Conservation (phyloP, 208 protist species). For the Leishmania guyanensis region DNA sequence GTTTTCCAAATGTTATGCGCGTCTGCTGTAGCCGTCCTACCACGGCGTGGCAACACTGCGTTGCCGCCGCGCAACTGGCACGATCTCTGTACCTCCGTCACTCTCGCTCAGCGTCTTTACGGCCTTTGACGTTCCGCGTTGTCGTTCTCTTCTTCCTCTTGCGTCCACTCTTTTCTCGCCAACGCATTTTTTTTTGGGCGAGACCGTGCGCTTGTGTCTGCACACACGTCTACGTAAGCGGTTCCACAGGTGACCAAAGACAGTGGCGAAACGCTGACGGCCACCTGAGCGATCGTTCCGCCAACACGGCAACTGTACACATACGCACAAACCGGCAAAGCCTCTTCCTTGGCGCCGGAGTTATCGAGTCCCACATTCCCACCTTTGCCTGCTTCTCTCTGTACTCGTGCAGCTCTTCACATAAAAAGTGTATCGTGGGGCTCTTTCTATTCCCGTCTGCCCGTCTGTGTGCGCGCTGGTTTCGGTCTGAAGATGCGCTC, state of each 20-base stretch:
- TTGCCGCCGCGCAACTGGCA: neutral
- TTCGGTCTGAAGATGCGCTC: constrained; percentile 11
- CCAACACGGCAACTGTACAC: neutral
- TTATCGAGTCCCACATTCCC: neutral
- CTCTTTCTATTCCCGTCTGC: neutral
- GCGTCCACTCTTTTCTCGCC: neutral
- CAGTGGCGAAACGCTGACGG: neutral
- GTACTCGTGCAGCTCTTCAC: neutral
- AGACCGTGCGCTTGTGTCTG: neutral
- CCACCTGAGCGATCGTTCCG: neutral
- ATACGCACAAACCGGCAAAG: neutral
- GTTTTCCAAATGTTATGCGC: neutral
- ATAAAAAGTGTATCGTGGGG: no score
- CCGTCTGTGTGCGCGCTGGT: neutral
- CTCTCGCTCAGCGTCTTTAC: neutral
- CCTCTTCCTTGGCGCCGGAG: neutral
- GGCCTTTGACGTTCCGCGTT: neutral
- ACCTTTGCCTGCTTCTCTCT: neutral
- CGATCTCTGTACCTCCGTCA: no score
- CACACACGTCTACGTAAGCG: neutral
- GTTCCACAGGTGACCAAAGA: neutral
- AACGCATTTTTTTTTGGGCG: neutral
- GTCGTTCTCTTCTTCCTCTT: neutral
- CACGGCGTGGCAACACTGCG: neutral
- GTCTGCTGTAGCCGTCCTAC: neutral